These are phyloP conservation scores for Trichosporon coremiiforme DNA, from an alignment of 1,284 basidiomycete genomes.

Conservation along the genomic window DNA sequence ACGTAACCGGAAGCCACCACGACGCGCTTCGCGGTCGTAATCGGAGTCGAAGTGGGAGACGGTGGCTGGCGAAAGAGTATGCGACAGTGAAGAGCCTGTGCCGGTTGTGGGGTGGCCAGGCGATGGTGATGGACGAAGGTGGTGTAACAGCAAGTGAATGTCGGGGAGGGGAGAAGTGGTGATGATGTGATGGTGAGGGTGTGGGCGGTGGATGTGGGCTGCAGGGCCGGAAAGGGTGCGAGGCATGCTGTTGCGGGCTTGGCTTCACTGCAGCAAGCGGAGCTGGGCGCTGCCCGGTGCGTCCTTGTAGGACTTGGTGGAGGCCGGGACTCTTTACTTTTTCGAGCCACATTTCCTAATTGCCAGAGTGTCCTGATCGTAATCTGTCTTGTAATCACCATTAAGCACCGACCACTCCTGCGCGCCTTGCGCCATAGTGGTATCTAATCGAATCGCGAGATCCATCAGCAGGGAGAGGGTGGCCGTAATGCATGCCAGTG, in stretches of 20 bases:
- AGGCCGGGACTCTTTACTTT: background rate
- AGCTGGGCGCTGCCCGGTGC: background rate
- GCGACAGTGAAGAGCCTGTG: background rate
- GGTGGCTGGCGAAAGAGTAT: background rate
- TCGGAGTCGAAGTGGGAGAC: background rate
- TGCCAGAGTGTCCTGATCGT: background rate
- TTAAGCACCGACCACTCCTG: background rate
- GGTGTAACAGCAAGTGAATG: background rate
- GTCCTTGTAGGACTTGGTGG: background rate
- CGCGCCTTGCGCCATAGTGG: background rate
- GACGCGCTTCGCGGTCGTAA: background rate
- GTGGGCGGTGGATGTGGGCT: conserved; percentile 6
- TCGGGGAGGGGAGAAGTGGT: background rate
- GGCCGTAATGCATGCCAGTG: background rate
- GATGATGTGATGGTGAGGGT: conserved; percentile 9
- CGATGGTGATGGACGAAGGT: background rate
- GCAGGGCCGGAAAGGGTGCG: background rate
- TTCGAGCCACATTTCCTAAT: background rate
- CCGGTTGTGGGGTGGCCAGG: background rate
- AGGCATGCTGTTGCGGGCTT: conserved; percentile 7
- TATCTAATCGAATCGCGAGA: conserved; percentile 6
- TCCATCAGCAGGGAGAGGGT: background rate
- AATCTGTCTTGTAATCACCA: background rate
- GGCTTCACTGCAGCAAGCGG: background rate
- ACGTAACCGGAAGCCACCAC: conserved; percentile 14